Conservation (phyloP, 202 grass and related monocot species). For the Zoysia matrella region DNA sequence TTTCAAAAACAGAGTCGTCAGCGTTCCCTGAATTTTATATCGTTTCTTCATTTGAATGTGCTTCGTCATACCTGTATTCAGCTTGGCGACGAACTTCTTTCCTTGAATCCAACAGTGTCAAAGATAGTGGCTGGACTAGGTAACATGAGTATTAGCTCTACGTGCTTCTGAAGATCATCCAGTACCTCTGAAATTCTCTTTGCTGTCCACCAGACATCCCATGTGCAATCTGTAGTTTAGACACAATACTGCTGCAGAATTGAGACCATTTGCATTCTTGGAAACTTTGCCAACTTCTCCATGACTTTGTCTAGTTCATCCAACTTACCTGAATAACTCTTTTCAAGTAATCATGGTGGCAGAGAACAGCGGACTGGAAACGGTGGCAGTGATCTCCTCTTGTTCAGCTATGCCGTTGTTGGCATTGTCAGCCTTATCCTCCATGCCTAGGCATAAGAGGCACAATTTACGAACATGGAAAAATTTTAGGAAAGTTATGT, state of each 20-base stretch:
- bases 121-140: constrained; percentile 21
- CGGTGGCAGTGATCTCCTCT: constrained; percentile 27
- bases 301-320: too few relatives aligned
- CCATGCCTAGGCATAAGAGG: constrained; percentile 27
- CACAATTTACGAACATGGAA: neutral
- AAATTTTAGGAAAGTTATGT: neutral
- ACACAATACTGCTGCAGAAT: constrained; percentile 31
- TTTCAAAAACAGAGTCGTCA: constrained; percentile 42
- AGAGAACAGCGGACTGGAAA: neutral
- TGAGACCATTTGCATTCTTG: constrained; percentile 7
- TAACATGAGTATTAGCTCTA: neutral
- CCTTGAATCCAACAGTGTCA: constrained; percentile 25
- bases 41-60: constrained; percentile 18
- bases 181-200: constrained; percentile 18
- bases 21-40: constrained; percentile 26
- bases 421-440: constrained; percentile 17
- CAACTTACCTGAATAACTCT: too few relatives aligned
- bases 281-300: constrained; percentile 34
- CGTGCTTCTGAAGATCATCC: neutral
- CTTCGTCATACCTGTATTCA: neutral
- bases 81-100: neutral
- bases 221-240: constrained; percentile 34
- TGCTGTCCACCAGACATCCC: neutral
- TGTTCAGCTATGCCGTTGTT: constrained; percentile 22
- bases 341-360: neutral